Evolutionary conservation across 1,284 basidiomycete species (phyloP), one percentile per base, ranked within the genome.

Genomic region (Porogramme epimiltina): DNA sequence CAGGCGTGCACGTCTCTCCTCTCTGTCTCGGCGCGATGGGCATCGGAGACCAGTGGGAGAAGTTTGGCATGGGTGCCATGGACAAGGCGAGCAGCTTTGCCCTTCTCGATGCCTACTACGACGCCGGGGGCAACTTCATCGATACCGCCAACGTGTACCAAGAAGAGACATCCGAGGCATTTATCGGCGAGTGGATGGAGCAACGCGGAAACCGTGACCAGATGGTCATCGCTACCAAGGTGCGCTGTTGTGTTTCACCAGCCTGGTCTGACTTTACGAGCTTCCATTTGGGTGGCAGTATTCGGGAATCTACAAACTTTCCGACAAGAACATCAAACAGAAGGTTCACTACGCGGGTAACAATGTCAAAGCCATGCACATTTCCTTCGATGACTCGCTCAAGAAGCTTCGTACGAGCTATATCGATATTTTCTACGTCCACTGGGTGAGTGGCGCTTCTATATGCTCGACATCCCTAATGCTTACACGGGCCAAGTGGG

Each of bases 171-270:
- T 79, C 76, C 3, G 82, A 85, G 57, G 60, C 64, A 38, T 75
- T 81, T 51, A 76, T 84, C 34, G 83, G 82, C 1, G 80, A 84
- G 62, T 85, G 83, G 82, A 75, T 73, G 34, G 75, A 80, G 47
- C 42, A 62, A 13, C 70, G 77, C 8, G 74, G 71, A 0, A 79
- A 76, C 26, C 73, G 82, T 5, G 79, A 85, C 57, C 77, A 82
- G 60, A 65, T 78, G 9, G 76, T 82, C 47, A 70, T 84, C 42
- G 79, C 80, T 2, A 83, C 79, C 11, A 84, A 84, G 66, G 78
- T 75, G 28, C n/a, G 56, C 5, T 3, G 1, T 6, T 6, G 19
- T 11, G 36, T n/a, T 33, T 9, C 5, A 16, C 9, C 5, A n/a
- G n/a, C 25, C 38, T 19, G 19, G 16, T 11, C 3, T 20, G 20